Percentiles rank a stretch among this genome's conserved stretches.
Evolutionary conservation across 2,329 filamentous ascomycete species (phyloP).

Genomic region (Aspergillus terreus): DNA sequence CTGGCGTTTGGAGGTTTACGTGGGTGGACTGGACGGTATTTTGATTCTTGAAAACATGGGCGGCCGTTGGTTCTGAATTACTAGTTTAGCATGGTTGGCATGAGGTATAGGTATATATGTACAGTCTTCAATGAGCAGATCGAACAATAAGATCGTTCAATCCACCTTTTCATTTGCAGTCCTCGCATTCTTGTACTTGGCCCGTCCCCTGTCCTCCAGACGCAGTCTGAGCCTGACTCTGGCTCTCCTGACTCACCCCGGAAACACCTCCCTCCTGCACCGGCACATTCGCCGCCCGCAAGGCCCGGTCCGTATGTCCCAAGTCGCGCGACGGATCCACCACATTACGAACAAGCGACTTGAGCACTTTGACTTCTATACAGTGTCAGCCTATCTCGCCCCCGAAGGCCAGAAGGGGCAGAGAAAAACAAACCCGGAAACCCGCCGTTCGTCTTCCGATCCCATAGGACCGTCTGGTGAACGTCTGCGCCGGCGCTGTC

Average conservation of each 20-base stretch:
- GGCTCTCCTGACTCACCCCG: not conserved
- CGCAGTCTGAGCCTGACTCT: constrained; percentile 11
- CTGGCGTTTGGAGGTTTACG: constrained; percentile 11
- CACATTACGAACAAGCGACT: constrained; percentile 75
- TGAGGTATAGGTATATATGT: not conserved
- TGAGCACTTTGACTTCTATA: constrained; percentile 80
- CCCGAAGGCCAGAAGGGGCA: too few species aligned
- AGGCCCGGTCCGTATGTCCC: constrained; percentile 70
- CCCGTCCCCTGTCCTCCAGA: constrained; percentile 5
- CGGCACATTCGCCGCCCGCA: constrained; percentile 17
- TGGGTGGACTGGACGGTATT: constrained; percentile 2
- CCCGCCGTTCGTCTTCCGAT: constrained; percentile 78
- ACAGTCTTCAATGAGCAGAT: not conserved
- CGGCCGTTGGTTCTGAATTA: not conserved
- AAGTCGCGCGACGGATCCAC: constrained; percentile 74
- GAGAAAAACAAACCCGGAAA: constrained; percentile 63
- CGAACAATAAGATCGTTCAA: too few species aligned
- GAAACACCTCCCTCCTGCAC: not conserved
- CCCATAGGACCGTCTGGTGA: constrained; percentile 68
- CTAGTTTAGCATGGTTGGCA: not conserved
- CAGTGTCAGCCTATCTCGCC: not conserved
- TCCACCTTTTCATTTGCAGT: constrained; percentile 18
- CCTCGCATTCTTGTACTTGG: constrained; percentile 17
- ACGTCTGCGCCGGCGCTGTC: constrained; percentile 11
- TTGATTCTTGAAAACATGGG: not conserved